These are phyloP conservation scores for Yamadazyma kanchanaburiensis DNA, from an alignment of 1,139 yeast species.

Conservation along the genomic window DNA sequence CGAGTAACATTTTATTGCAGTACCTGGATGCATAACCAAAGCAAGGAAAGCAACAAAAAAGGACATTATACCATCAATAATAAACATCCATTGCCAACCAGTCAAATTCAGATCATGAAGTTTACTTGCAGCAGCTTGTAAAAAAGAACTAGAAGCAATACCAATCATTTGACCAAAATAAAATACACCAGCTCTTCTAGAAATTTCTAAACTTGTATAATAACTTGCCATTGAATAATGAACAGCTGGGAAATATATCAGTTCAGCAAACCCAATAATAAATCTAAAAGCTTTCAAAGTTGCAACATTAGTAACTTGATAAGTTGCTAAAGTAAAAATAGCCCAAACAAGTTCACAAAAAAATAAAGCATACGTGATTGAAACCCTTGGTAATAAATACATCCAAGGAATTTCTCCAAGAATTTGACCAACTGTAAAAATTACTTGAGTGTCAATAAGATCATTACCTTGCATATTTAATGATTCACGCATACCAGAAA, in stretches of 20 bases:
- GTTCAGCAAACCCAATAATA: constrained; percentile 25
- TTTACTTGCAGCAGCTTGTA: constrained; percentile 23
- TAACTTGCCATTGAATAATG: constrained; percentile 22
- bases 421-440: constrained; percentile 23
- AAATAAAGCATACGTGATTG: constrained; percentile 22
- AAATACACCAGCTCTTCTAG: constrained; percentile 24
- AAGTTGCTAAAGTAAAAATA: constrained; percentile 20
- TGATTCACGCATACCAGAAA: constrained; percentile 24
- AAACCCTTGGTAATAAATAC: constrained; percentile 18
- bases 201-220: constrained; percentile 25
- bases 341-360: constrained; percentile 23
- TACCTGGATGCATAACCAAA: constrained; percentile 26
- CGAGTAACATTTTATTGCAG: constrained; percentile 25
- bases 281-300: constrained; percentile 26
- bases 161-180: constrained; percentile 30
- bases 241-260: constrained; percentile 21
- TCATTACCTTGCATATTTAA: constrained; percentile 28
- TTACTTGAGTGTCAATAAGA: constrained; percentile 25
- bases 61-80: constrained; percentile 25
- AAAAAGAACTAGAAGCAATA: constrained; percentile 24
- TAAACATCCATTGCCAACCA: constrained; percentile 32
- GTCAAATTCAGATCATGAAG: constrained; percentile 15
- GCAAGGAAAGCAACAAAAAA: constrained; percentile 23
- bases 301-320: constrained; percentile 14
- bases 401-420: constrained; percentile 24